A percentile compares a stretch with the other conserved stretches of the same genome.
Conservation (phyloP, 1,284 basidiomycete genomes). For the Malassezia furfur region DNA sequence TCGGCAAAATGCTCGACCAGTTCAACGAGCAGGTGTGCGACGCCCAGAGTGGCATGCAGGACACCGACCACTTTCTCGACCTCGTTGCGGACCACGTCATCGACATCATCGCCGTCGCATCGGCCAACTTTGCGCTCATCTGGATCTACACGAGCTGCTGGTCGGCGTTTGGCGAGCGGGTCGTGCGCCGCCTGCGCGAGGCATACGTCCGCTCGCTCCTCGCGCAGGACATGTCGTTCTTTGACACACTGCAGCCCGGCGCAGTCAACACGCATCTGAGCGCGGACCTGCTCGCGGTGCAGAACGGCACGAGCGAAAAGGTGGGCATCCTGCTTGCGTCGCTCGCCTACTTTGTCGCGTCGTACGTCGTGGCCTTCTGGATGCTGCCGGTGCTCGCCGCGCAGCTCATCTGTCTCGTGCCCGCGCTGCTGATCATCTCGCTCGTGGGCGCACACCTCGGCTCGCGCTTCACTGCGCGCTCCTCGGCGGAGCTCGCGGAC, state of each 20-base stretch:
- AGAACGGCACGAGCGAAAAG: constrained; percentile 39
- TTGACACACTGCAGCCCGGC: constrained; percentile 32
- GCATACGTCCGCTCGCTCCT: constrained; percentile 50
- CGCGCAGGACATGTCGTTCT: constrained; percentile 49
- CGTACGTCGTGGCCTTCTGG: constrained; percentile 32
- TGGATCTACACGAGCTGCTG: constrained; percentile 40
- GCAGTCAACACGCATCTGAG: constrained; percentile 30
- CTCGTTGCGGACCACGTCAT: constrained; percentile 30
- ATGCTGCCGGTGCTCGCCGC: constrained; percentile 29
- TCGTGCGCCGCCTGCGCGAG: constrained; percentile 45
- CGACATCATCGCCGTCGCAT: constrained; percentile 31
- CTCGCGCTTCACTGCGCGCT: constrained; percentile 23
- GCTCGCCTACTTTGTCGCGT: constrained; percentile 32
- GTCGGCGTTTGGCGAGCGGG: constrained; percentile 33
- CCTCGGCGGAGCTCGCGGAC: constrained; percentile 27
- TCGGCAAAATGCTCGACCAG: constrained; percentile 36
- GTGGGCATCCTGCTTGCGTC: constrained; percentile 34
- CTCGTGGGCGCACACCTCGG: constrained; percentile 28
- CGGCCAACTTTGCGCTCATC: constrained; percentile 38
- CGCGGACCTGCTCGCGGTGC: constrained; percentile 30
- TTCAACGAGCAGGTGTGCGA: constrained; percentile 30
- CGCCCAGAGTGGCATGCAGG: constrained; percentile 5
- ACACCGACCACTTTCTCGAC: constrained; percentile 21
- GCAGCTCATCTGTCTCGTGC: constrained; percentile 28
- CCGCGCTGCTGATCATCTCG: constrained; percentile 27